Evolutionary conservation across 2,329 filamentous ascomycete genomes (phyloP).

Genomic region (Ramularia endophylla): DNA sequence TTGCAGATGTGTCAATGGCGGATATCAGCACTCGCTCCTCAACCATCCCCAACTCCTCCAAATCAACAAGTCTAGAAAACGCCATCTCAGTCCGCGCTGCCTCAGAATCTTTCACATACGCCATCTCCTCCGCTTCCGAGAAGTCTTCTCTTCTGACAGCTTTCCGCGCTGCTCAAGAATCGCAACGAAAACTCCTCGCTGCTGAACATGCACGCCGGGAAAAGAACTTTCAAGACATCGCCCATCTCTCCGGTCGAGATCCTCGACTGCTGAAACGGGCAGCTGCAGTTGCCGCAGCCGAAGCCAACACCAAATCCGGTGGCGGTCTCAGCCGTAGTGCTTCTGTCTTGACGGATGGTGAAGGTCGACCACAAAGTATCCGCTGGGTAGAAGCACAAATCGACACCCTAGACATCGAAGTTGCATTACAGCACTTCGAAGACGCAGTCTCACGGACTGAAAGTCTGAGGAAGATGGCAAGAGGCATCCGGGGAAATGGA

Average conservation of each 20-base stretch:
- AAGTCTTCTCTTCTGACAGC: conserved; percentile 79
- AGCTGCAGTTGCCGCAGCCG: conserved; percentile 33
- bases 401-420: conserved; percentile 92
- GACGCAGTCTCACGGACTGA: conserved; percentile 78
- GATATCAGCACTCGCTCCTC: conserved; percentile 59
- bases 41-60: conserved; percentile 23
- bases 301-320: conserved; percentile 24
- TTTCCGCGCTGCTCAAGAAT: conserved; percentile 87
- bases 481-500: conserved; percentile 74
- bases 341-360: conserved; percentile 80
- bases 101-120: conserved; percentile 88
- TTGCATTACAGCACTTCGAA: conserved; percentile 85
- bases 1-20: conserved; percentile 87
- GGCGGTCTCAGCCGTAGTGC: conserved; percentile 25
- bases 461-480: conserved; percentile 71
- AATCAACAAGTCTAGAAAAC: conserved; percentile 51
- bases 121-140: conserved; percentile 66
- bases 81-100: conserved; percentile 88
- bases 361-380: conserved; percentile 92
- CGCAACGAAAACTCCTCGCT: conserved; percentile 77
- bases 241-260: conserved; percentile 27
- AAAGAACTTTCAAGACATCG: conserved; percentile 43
- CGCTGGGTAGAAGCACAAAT: conserved; percentile 94
- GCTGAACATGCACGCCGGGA: conserved; percentile 84
- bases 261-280: conserved; percentile 55